Percentiles rank a stretch among this genome's conserved stretches.
phyloP scores from a whole-genome alignment of 257 asterid genomes.

The Solanum arcanum region DNA sequence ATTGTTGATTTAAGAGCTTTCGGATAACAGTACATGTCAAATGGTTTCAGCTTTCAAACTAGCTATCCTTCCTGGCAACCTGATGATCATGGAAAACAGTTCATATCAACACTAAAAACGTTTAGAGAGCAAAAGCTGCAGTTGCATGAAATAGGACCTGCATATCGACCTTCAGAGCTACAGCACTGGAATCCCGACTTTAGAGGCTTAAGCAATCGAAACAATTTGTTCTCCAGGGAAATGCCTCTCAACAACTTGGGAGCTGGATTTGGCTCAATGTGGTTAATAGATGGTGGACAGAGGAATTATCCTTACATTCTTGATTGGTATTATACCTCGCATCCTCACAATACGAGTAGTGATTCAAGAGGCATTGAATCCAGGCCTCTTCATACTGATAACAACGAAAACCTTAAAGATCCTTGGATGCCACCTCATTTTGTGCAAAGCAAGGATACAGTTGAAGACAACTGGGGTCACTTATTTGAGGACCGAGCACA shows the following conservation, averaged over 20 bases:
- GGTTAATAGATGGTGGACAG: slow-evolving; percentile 57
- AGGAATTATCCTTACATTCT: slow-evolving; percentile 62
- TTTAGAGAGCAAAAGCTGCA: slow-evolving; percentile 67
- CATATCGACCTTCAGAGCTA: slow-evolving; percentile 17
- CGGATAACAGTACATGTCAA: background rate
- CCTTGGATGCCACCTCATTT: slow-evolving; percentile 29
- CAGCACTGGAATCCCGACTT: slow-evolving; percentile 32
- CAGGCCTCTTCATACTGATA: slow-evolving; percentile 6
- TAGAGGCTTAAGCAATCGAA: slow-evolving; percentile 25
- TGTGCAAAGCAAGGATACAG: slow-evolving; percentile 5
- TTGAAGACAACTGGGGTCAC: slow-evolving; percentile 42
- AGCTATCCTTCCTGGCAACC: slow-evolving; percentile 89
- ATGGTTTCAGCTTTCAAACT: slow-evolving; percentile 58
- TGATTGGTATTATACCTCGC: slow-evolving; percentile 77
- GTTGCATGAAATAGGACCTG: slow-evolving; percentile 20
- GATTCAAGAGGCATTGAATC: slow-evolving; percentile 14
- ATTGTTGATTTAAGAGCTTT: background rate
- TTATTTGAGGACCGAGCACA: slow-evolving; percentile 28
- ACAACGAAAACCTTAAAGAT: slow-evolving; percentile 21
- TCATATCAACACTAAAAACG: slow-evolving; percentile 43
- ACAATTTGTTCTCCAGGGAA: slow-evolving; percentile 29
- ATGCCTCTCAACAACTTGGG: slow-evolving; percentile 14
- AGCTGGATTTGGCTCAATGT: slow-evolving; percentile 37
- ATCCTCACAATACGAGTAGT: slow-evolving; percentile 28
- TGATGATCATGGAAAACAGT: slow-evolving; percentile 54